Evolutionary conservation across 352 stramenopile species (phyloP), one percentile per base, ranked within the genome.

Genomic region (Globisporangium radiosum): DNA sequence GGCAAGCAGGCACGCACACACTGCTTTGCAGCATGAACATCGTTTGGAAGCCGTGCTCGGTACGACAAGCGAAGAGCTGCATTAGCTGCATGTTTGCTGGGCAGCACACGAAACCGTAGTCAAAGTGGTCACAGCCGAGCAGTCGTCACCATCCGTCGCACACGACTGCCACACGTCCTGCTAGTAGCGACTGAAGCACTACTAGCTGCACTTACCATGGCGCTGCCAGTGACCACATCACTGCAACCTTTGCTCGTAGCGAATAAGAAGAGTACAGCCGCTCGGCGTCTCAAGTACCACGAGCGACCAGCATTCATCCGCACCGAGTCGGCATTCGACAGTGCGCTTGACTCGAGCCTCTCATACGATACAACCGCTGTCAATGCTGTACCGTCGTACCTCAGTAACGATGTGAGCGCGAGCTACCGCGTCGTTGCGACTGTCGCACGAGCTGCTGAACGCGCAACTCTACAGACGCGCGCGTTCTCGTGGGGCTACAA

Each of bases 401-500:
- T 77, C 3, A 66, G 69, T 0, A 13, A 56, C 7, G 55, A 53
- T 7, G 47, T 78, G 1, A 68, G 57, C 19, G 77, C 85, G 58
- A 61, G 66, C 36, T 73, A 74, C 64, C 72, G 77, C 0, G 42
- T 81, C 42, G 72, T 65, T 4, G 70, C 74, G 25, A 90, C 75
- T 2, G 47, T 88, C 3, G 54, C 63, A n/a, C 65, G 63, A 7
- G 58, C 68, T 5, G 69, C 66, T 0, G 56, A 70, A 6, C 57
- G 62, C 48, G 63, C 72, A 17, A 65, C 63, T 3, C 56, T 70
- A 10, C 52, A 65, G 38, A 68, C 71, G 9, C 60, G 66, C 25
- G 65, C 76, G 17, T 59, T 88, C 25, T 71, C 71, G 0, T 90
- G 80, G 80, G 80, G 78, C 1, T 90, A 88, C 33, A 75, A 76